phyloP scores from a whole-genome alignment of 2,329 filamentous ascomycete genomes.

The Chaetomiaceae sp. region DNA sequence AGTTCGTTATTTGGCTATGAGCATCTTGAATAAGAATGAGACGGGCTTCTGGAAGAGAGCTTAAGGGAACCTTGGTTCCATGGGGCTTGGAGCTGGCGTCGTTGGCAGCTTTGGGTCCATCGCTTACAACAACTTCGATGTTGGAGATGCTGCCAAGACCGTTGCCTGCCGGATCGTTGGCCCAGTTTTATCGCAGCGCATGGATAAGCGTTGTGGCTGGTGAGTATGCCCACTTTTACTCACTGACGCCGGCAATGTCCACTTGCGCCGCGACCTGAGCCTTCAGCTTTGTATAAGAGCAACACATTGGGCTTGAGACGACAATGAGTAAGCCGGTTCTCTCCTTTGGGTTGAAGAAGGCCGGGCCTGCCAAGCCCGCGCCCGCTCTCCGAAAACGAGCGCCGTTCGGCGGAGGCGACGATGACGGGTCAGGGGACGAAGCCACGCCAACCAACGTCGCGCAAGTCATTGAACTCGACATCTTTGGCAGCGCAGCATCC shows the following conservation, averaged over 20 bases:
- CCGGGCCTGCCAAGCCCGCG: slow-evolving; percentile 41
- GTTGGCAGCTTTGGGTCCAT: no score
- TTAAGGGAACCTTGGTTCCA: no score
- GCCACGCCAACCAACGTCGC: slow-evolving; percentile 36
- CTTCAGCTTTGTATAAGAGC: no score
- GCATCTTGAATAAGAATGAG: no score
- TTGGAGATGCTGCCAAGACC: neutral
- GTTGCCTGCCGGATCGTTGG: slow-evolving; percentile 11
- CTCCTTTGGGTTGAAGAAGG: slow-evolving; percentile 56
- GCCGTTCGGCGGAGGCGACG: slow-evolving; percentile 54
- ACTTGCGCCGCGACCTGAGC: neutral
- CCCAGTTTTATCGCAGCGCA: neutral
- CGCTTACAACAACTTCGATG: no score
- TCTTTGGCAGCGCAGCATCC: slow-evolving; percentile 33
- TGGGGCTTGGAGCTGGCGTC: no score
- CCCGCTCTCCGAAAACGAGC: slow-evolving; percentile 44
- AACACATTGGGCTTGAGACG: neutral
- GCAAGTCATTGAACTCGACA: slow-evolving; percentile 56
- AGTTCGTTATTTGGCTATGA: no score
- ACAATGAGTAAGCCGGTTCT: slow-evolving; percentile 44
- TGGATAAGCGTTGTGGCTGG: slow-evolving; percentile 11
- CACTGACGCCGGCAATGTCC: no score
- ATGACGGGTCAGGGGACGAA: slow-evolving; percentile 41
- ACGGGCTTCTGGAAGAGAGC: no score
- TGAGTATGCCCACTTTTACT: slow-evolving; percentile 2